Base-by-base conservation (phyloP, 371 early-diverging fungal genomes). In the Blastocladiella emersonii region DNA sequence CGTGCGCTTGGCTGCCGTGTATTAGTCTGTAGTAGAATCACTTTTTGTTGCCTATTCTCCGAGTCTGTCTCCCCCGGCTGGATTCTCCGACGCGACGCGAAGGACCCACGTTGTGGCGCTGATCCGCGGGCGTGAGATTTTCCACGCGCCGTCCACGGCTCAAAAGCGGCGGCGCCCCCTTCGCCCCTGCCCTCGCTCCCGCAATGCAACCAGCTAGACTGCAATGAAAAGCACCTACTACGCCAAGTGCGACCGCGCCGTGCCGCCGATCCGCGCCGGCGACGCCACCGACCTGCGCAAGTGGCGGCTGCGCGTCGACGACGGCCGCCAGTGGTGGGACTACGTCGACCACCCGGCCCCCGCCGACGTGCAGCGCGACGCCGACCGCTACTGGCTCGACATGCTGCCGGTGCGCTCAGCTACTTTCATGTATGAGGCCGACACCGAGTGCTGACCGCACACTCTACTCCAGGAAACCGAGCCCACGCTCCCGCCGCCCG, bases 271-370 rank as follows among this genome's bases (percentile, higher is more conserved):
- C 10, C 30, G 23, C 23, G 30, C 57, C 37, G 23, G 19, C 30
- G 35, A 17, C 0, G 1, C 5, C 37, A 89, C 91, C 30, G 87
- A 92, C 72, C 76, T 84, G 44, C 69, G 69, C 34, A 77, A 84
- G 39, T 93, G 93, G 93, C 78, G 90, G 25, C 74, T 93, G 27
- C 73, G 77, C 37, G 86, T 82, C 25, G 78, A 81, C 51, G 79
- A 88, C 62, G 98, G 98, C n/a, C 79, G 86, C 6, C 96, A 97
- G 68, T 86, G 83, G 21, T 98, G 98, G 98, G 84, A 88, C 69
- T 93, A 94, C 65, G 68, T 92, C 56, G 75, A 78, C 49, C 76
- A 80, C 53, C 82, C 83, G 34, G 81, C 85, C 64, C 81, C 85
- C 64, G 71, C 73, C 32, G 68, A 80, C 57, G 92, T 91, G 23